These are phyloP conservation scores for Straminergon stramineum DNA, from an alignment of 225 moss, liverwort and hornwort species.

Conservation along the genomic window DNA sequence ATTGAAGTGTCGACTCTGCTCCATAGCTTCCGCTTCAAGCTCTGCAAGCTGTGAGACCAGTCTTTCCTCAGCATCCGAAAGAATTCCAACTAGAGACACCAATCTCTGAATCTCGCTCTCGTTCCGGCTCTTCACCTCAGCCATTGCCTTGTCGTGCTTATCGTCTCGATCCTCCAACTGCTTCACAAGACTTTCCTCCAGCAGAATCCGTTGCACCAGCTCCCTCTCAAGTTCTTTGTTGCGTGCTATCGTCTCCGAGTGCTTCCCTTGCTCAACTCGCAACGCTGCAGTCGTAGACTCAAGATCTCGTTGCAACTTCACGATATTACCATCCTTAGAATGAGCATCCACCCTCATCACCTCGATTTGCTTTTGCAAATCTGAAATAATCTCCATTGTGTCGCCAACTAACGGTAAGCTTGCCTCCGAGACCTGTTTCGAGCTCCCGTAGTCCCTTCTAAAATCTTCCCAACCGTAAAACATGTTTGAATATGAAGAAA, in stretches of 20 bases:
- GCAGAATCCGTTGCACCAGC: background rate
- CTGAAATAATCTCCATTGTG: background rate
- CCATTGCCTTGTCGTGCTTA: slow-evolving; percentile 5
- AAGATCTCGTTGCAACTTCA: slow-evolving; percentile 16
- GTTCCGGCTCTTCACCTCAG: slow-evolving; percentile 5
- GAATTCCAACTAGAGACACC: background rate
- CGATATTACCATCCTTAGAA: slow-evolving; percentile 3
- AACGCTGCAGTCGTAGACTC: background rate
- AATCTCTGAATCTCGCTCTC: slow-evolving; percentile 19
- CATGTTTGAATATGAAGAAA: background rate
- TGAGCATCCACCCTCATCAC: background rate
- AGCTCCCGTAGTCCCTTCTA: background rate
- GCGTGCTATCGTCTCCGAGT: slow-evolving; percentile 12
- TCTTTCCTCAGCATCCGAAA: slow-evolving; percentile 41
- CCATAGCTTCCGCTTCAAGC: slow-evolving; percentile 33
- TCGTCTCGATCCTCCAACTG: slow-evolving; percentile 15
- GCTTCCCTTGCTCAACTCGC: slow-evolving; percentile 10
- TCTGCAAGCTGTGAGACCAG: slow-evolving; percentile 40
- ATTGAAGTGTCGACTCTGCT: slow-evolving; percentile 7
- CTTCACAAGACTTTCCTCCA: slow-evolving; percentile 11
- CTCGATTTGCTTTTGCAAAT: slow-evolving; percentile 11
- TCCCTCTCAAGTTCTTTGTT: slow-evolving; percentile 19
- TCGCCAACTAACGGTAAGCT: background rate
- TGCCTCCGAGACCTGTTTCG: background rate
- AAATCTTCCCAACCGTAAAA: slow-evolving; percentile 48